Base-by-base conservation (phyloP, 371 early-diverging fungal genomes). In the Syncephalastrum contaminatum region DNA sequence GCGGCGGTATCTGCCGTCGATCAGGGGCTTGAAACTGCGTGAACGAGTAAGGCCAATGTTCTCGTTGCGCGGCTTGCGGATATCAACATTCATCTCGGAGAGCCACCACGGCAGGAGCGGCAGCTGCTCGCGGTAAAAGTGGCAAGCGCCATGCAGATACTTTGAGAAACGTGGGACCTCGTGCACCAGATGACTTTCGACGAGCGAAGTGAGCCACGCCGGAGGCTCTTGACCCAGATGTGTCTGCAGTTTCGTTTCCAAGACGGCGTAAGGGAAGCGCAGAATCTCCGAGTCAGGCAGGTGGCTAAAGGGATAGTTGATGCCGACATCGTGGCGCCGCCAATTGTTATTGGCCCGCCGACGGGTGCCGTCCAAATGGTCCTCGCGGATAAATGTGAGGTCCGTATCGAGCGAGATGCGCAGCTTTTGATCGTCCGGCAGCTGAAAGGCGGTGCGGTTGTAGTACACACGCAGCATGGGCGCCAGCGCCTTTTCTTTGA, bases 161-260 rank as follows among this genome's bases (percentile, higher is more conserved):
- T 99, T 99, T 54, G 93, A 93, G 77, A 99, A 99, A 63, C 96
- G 95, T 48, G 98, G 97, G 5, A 98, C 98, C 44, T 94, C 96
- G 70, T 96, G 95, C 30, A 98, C 97, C 63, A 98, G 72, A 59
- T 93, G 89, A 58, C 88, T 82, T 47, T 92, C 86, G 58, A 96
- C 81, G 25, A 99, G 75, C 16, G 94, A 90, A 7, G 84, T 78
- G 22, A 98, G 92, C 99, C 99, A 99, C 42, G 87, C 81, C 3
- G 98, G 97, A 4, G 94, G 91, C 52, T 88, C 87, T 36, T 90
- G 89, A 27, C 97, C 97, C 14, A 87, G 76, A 58, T 90, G 85
- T 1, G 93, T 93, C 70, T 97, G 96, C 42, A 98, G 83, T 30
- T 73, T 70, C 21, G 56, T 74, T 59, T 76, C 77, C 25, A 76